Percentiles rank a stretch among this genome's conserved stretches.
Conservation (phyloP, 2,329 filamentous ascomycete species). For the Nemania sp. region DNA sequence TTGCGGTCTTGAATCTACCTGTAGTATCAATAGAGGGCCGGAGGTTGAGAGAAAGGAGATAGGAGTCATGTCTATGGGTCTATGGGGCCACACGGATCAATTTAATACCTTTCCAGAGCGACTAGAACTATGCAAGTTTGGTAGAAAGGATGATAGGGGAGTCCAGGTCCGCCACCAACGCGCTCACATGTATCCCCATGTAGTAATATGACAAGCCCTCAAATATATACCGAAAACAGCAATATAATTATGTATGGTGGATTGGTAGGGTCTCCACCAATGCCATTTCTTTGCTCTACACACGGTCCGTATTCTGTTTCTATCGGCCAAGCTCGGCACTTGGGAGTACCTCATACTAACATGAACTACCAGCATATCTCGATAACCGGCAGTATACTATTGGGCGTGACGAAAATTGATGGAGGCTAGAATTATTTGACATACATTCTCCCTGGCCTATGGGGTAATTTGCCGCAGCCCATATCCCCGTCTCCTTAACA, state of each 20-base stretch:
- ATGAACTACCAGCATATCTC: neutral
- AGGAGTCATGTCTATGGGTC: neutral
- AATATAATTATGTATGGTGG: constrained; percentile 17
- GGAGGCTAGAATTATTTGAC: neutral
- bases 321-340: constrained; percentile 16
- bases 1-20: neutral
- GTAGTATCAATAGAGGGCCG: neutral
- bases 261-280: constrained; percentile 1
- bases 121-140: neutral
- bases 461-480: constrained; percentile 17
- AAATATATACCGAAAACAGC: constrained; percentile 18
- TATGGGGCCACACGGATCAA: neutral
- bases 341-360: neutral
- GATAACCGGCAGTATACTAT: constrained; percentile 26
- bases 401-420: constrained; percentile 11
- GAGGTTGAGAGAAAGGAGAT: neutral
- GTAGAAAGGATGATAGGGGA: neutral
- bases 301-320: constrained; percentile 1
- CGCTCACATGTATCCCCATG: neutral
- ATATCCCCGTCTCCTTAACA: neutral
- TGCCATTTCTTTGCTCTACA: neutral
- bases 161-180: neutral
- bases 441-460: constrained; percentile 32
- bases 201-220: neutral
- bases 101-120: constrained; percentile 2